Evolutionary conservation across 768 basidiomycete genomes (phyloP), one percentile per base, ranked within the genome.

Genomic region (Megacollybia marginata): DNA sequence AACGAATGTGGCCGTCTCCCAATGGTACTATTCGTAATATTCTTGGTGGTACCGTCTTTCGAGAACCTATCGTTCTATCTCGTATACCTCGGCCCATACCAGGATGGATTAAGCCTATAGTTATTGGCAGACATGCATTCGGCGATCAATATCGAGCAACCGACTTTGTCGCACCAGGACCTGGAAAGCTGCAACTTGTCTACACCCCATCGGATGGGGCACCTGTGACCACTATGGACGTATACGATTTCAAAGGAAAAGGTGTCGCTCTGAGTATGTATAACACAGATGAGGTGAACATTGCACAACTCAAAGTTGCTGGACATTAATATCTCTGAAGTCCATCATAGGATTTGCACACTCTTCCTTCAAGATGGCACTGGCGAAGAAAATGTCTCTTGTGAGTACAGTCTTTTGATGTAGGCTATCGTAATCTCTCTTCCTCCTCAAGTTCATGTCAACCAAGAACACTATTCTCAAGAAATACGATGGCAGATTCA

Each of bases 21-120:
- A 96, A 96, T 66, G 94, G 93, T 58, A 95, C 94, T 2, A 97
- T 97, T 67, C 88, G 95, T 54, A 99, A 99, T 65, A 96, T 98
- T 62, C 83, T 98, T 46, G 93, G 92, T 32, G 96, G 96, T 38
- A 98, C 96, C 16, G 94, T 99, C 48, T 98, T 98, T 83, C 85
- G 96, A 55, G 96, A 96, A 67, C 96, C 96, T 57, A 98, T 99
- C 70, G 84, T 98, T 64, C 79, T 98, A 31, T 65, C 83, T 46
- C 81, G 83, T 56, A 88, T 99, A 62, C 96, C 95, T 32, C 88
- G 86, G 62, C 92, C 94, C 8, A 78, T 98, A 36, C 96, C 96
- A 35, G 95, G 96, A 35, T 99, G 96, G 96, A 76, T 81, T 48
- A 93, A 97, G 60, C 94, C 96, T 42, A 99, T 99, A 61, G 74